phyloP scores from a whole-genome alignment of 2,329 filamentous ascomycete species.

The Cryphonectria naterciae region DNA sequence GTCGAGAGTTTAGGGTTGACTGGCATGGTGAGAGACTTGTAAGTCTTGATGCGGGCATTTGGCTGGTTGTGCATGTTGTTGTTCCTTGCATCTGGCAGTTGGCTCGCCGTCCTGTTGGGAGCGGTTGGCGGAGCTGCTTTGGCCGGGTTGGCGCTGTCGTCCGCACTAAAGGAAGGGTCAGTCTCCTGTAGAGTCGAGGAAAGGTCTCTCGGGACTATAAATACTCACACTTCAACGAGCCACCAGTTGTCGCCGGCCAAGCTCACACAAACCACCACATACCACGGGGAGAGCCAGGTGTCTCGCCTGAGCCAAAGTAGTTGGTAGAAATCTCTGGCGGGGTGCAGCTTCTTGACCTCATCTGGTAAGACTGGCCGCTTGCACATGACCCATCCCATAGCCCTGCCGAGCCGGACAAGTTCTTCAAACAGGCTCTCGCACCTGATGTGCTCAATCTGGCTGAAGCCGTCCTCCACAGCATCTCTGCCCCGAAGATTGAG shows the following conservation, averaged over 20 bases:
- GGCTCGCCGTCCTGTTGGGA: slow-evolving; percentile 8
- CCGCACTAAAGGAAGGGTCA: not conserved
- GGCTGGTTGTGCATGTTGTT: slow-evolving; percentile 20
- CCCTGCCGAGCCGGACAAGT: slow-evolving; percentile 62
- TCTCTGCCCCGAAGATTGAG: slow-evolving; percentile 64
- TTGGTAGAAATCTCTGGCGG: slow-evolving; percentile 55
- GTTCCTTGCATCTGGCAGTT: slow-evolving; percentile 12
- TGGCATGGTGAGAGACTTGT: slow-evolving; percentile 18
- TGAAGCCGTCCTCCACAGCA: slow-evolving; percentile 60
- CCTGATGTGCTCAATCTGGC: slow-evolving; percentile 63
- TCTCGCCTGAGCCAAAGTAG: slow-evolving; percentile 70
- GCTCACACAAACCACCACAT: slow-evolving; percentile 71
- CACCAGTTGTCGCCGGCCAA: slow-evolving; percentile 79
- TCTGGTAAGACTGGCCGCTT: slow-evolving; percentile 55
- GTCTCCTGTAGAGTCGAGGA: not conserved
- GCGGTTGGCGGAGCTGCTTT: slow-evolving; percentile 5
- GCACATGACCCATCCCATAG: slow-evolving; percentile 65
- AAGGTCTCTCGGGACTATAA: not conserved
- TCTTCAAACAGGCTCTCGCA: slow-evolving; percentile 65
- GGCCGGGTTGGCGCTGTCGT: not conserved
- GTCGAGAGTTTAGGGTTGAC: slow-evolving; percentile 48
- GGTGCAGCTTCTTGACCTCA: slow-evolving; percentile 50
- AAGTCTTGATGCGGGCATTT: slow-evolving; percentile 42
- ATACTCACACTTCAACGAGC: slow-evolving; percentile 66
- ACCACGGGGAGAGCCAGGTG: slow-evolving; percentile 76